Conservation (phyloP, 352 stramenopile genomes). For the Phytophthora vignae region DNA sequence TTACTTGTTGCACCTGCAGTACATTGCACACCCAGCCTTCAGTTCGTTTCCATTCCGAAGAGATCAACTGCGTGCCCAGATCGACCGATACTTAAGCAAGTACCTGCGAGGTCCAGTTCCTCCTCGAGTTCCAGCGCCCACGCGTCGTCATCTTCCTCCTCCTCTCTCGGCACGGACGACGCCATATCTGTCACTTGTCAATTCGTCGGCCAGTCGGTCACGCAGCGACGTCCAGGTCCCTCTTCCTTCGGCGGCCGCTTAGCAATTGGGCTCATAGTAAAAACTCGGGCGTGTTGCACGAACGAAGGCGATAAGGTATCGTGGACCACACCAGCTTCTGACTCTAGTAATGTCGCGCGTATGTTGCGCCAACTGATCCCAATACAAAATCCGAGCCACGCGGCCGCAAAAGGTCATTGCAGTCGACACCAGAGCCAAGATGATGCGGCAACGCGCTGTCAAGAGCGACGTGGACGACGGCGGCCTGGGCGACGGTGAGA, state of each 20-base stretch:
- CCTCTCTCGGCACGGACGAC: constrained; percentile 1
- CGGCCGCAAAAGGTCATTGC: constrained; percentile 22
- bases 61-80: too few relatives aligned
- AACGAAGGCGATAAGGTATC: neutral
- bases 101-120: constrained; percentile 59
- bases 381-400: constrained; percentile 14
- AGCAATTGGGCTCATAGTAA: constrained; percentile 16
- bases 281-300: neutral
- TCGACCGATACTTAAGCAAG: neutral
- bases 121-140: constrained; percentile 80
- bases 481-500: constrained; percentile 40
- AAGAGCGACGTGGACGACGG: constrained; percentile 74
- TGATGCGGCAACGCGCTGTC: constrained; percentile 65
- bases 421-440: neutral
- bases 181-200: constrained; percentile 7
- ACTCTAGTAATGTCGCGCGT: constrained; percentile 14
- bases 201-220: neutral
- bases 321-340: constrained; percentile 15
- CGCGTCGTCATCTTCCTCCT: constrained; percentile 57
- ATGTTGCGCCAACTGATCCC: neutral
- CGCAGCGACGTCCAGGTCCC: constrained; percentile 1
- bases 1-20: constrained; percentile 8
- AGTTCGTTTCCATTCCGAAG: too few relatives aligned
- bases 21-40: neutral
- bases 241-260: constrained; percentile 25